phyloP scores from a whole-genome alignment of 2,329 filamentous ascomycete species.

The Trichoderma koningiopsis region DNA sequence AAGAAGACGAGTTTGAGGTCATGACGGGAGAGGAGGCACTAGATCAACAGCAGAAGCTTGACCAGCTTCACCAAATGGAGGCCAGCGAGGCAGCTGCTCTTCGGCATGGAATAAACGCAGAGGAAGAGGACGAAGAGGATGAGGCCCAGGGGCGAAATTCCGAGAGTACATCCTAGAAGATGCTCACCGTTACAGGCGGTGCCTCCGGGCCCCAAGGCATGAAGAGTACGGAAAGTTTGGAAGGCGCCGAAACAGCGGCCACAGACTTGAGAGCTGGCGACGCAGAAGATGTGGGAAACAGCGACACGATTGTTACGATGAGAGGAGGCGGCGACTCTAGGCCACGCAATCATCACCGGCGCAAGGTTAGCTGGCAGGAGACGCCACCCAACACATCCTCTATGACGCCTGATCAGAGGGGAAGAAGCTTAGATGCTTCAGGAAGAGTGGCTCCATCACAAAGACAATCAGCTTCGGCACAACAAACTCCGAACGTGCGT shows the following conservation, averaged over 20 bases:
- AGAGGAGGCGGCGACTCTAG: conserved; percentile 4
- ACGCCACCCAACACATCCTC: not conserved
- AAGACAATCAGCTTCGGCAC: not conserved
- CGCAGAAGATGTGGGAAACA: not conserved
- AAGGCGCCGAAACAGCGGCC: not conserved
- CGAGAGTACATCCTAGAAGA: conserved; percentile 40
- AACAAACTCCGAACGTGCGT: not conserved
- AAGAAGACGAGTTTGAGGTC: conserved; percentile 49
- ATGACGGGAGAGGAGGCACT: conserved; percentile 47
- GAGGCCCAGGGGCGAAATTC: conserved; percentile 33
- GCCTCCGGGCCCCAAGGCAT: not conserved
- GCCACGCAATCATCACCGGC: not conserved
- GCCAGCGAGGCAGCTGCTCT: conserved; percentile 59
- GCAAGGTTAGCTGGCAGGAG: not conserved
- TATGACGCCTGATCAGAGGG: not conserved
- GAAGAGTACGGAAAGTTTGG: not conserved
- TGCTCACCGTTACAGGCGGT: conserved; percentile 25
- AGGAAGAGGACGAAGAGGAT: conserved; percentile 44
- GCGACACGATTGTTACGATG: conserved; percentile 2
- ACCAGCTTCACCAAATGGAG: conserved; percentile 62
- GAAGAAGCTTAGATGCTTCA: not conserved
- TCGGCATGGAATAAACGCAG: conserved; percentile 42
- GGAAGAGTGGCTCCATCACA: not conserved
- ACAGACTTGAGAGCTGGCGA: not conserved
- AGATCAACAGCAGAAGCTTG: conserved; percentile 50